Evolutionary conservation across 2,329 filamentous ascomycete genomes (phyloP), one percentile per base, ranked within the genome.

Genomic region (Botryotinia convoluta): DNA sequence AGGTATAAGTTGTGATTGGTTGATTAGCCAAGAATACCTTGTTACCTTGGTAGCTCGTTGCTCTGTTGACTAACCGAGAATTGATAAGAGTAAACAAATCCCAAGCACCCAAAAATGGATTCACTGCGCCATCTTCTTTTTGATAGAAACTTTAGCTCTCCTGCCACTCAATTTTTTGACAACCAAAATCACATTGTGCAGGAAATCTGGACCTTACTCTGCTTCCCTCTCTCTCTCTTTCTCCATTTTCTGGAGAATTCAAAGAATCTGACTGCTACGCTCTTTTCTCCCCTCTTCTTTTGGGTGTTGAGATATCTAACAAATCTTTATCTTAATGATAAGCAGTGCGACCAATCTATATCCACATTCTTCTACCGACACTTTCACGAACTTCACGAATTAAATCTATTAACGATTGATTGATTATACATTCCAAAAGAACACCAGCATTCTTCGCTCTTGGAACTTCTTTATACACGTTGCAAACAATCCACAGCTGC

Each of bases 401-500:
- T 48, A n/a, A 51, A n/a, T 4, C 4, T 18, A 54, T 54, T 59
- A 26, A 5, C 22, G 29, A 29, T n/a, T 29, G 64, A 42, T 37
- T 32, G 14, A 54, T 14, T 29, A 37, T 70, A 64, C 59, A 64
- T 64, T 71, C 61, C 70, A 39, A 26, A 44, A 22, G 32, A 67
- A 22, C 67, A n/a, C 14, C 45, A 51, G 29, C 77, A 79, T 78
- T 78, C 74, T 74, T 77, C 26, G 45, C 45, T 16, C 60, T 62
- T 75, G 64, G 73, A 74, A 75, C 67, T 71, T 73, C 70, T 63
- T 68, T 48, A 65, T n/a, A 70, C 62, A 74, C 71, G 44, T 73
- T 73, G 65, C 65, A 75, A 73, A 76, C 77, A 80, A 79, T 80
- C 78, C 78, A 79, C 77, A 72, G 71, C 77, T 78, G 77, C 78